Conservation (phyloP, 805 yeast genomes). For the Metschnikowia lunata region DNA sequence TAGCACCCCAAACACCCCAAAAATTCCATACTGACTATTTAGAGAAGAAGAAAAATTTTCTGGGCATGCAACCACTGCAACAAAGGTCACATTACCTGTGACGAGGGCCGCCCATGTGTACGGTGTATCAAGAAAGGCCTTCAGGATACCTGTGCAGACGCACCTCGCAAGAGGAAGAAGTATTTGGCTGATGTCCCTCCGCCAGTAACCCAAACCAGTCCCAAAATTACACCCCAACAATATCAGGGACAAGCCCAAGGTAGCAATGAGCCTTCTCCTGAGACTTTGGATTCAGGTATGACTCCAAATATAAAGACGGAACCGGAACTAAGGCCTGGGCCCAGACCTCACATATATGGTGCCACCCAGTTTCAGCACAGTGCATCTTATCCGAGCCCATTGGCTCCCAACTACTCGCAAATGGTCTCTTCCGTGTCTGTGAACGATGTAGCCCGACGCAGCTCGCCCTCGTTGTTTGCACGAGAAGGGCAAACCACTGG, state of each 20-base stretch:
- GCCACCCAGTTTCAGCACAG: background rate
- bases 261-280: background rate
- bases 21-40: constrained; percentile 5
- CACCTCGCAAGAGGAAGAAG: constrained; percentile 82
- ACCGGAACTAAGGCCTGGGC: constrained; percentile 10
- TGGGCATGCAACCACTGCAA: constrained; percentile 92
- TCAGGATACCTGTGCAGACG: constrained; percentile 73
- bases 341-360: constrained; percentile 11
- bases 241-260: constrained; percentile 1
- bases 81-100: constrained; percentile 89
- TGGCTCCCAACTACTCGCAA: background rate
- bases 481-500: background rate
- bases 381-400: background rate
- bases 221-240: constrained; percentile 8
- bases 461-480: background rate
- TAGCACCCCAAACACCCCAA: background rate
- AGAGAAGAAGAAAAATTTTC: constrained; percentile 56
- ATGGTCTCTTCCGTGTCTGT: too few species aligned
- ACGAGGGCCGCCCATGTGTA: constrained; percentile 74
- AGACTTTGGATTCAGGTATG: background rate
- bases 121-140: constrained; percentile 72
- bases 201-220: too few species aligned
- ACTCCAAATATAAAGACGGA: constrained; percentile 2
- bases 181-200: constrained; percentile 61
- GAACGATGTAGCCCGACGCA: background rate